These are phyloP conservation scores for Striga hermonthica DNA, from an alignment of 305 asterid genomes.

Conservation along the genomic window DNA sequence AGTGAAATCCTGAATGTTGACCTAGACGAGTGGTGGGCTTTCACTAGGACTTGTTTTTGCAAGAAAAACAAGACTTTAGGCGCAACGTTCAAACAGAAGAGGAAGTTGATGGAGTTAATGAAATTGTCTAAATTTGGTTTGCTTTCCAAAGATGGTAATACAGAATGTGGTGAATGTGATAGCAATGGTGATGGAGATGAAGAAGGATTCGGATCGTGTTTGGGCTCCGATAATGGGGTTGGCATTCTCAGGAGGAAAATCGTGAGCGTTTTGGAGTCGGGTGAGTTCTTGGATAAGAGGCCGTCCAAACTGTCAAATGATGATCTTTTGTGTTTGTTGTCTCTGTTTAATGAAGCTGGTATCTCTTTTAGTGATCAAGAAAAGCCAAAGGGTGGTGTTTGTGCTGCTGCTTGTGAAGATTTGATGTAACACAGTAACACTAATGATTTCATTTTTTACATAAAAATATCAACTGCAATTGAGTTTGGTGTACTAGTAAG, in stretches of 20 bases:
- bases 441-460: no score
- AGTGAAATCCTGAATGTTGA: conserved; percentile 51
- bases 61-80: conserved; percentile 90
- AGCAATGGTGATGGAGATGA: no score
- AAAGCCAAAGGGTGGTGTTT: conserved; percentile 32
- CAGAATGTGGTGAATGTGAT: no score
- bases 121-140: conserved; percentile 36
- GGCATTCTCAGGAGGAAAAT: conserved; percentile 49
- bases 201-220: neutral
- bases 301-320: conserved; percentile 66
- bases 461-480: no score
- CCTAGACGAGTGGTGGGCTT: conserved; percentile 86
- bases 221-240: conserved; percentile 29
- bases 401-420: conserved; percentile 33
- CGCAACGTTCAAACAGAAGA: conserved; percentile 83
- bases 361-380: conserved; percentile 55
- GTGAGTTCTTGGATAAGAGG: conserved; percentile 71
- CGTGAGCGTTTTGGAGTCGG: conserved; percentile 41
- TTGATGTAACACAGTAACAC: conserved; percentile 27
- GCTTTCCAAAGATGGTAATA: conserved; percentile 23
- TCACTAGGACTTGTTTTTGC: conserved; percentile 75
- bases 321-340: conserved; percentile 61
- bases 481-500: no score
- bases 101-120: conserved; percentile 69
- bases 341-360: conserved; percentile 68